phyloP scores from a whole-genome alignment of 2,329 filamentous ascomycete species.

The Aspergillus sp. region DNA sequence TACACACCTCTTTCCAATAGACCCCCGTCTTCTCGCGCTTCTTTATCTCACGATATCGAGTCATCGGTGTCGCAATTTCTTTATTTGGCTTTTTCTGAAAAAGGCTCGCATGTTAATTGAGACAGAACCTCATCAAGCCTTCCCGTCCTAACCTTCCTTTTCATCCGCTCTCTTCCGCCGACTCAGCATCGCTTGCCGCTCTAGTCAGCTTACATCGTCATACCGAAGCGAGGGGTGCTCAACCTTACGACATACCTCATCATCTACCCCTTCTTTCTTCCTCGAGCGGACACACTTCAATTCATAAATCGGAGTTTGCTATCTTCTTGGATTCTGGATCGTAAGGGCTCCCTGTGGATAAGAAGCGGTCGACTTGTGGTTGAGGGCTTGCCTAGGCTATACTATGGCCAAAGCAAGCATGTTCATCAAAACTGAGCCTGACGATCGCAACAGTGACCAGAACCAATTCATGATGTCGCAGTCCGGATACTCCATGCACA shows the following conservation, averaged over 20 bases:
- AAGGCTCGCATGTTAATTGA: constrained; percentile 1
- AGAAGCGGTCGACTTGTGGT: constrained; percentile 14
- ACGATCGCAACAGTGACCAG: constrained; percentile 64
- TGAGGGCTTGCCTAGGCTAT: constrained; percentile 19
- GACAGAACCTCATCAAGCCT: not conserved
- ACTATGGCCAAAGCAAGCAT: constrained; percentile 61
- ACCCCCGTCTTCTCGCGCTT: not conserved
- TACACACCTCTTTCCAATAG: not conserved
- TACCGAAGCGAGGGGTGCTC: constrained; percentile 12
- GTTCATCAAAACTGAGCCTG: constrained; percentile 71
- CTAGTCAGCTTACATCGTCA: constrained; percentile 15
- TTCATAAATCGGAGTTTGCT: not conserved
- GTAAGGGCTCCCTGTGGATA: constrained; percentile 27
- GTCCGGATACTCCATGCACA: constrained; percentile 56
- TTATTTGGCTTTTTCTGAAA: not conserved
- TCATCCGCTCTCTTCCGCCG: not conserved
- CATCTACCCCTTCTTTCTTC: constrained; percentile 1
- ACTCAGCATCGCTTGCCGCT: constrained; percentile 6
- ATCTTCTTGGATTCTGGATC: constrained; percentile 20
- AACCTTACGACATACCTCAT: not conserved
- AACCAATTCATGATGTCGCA: constrained; percentile 54
- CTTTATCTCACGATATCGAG: not conserved
- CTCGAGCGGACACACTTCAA: not conserved
- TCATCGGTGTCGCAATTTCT: not conserved
- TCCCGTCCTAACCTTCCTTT: not conserved